Conservation (phyloP, 176 grass and related monocot species). For the Avena eriantha region DNA sequence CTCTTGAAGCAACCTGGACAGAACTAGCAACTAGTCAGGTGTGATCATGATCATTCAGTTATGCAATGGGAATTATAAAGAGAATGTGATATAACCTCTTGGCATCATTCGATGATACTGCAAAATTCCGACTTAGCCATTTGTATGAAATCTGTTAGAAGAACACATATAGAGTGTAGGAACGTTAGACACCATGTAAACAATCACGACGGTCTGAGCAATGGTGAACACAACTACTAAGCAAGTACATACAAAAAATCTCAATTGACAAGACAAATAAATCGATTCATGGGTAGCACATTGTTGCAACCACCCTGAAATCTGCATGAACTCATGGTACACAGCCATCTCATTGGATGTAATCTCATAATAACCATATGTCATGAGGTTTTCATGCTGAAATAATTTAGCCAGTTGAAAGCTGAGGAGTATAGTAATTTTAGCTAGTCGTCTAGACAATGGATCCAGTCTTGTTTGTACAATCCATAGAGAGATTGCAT, state of each 20-base stretch:
- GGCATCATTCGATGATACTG: conserved; percentile 85
- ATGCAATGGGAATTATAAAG: conserved; percentile 11
- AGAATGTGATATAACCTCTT: conserved; percentile 64
- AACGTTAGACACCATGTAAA: conserved; percentile 4
- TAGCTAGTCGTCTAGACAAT: not conserved
- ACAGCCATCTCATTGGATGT: not conserved
- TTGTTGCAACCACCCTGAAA: not conserved
- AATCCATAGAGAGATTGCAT: not conserved
- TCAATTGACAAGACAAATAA: not conserved
- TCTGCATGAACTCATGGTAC: not conserved
- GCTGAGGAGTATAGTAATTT: not conserved
- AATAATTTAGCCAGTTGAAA: not conserved
- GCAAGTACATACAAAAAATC: not conserved
- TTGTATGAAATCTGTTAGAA: conserved; percentile 93
- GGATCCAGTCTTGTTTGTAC: not conserved
- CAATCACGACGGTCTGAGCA: not conserved
- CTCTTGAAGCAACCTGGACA: conserved; percentile 81
- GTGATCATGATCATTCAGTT: not conserved
- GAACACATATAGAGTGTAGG: not conserved
- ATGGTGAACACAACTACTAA: not conserved
- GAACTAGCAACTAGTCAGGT: not conserved
- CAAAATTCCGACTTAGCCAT: conserved; percentile 97
- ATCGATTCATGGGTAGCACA: not conserved
- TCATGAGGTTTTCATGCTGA: not conserved
- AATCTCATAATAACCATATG: not conserved